These are phyloP conservation scores for Lyophyllum decastes DNA, from an alignment of 768 basidiomycete genomes.

Conservation along the genomic window DNA sequence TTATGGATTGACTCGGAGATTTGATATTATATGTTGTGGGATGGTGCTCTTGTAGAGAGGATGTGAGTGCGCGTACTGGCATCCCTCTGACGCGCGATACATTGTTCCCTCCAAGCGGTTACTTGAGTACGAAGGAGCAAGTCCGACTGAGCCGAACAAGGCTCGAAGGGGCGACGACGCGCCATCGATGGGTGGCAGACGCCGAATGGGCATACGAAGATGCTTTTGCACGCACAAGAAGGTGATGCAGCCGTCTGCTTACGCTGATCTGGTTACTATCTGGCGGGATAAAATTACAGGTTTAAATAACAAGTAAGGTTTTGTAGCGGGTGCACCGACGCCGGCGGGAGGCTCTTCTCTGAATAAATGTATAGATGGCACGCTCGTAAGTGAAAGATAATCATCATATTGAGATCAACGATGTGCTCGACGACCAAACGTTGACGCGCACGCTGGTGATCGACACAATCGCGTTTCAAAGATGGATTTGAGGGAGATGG, in stretches of 20 bases:
- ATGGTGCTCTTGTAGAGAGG: neutral
- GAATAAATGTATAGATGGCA: too few relatives aligned
- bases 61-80: neutral
- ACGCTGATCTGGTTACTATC: neutral
- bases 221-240: too few relatives aligned
- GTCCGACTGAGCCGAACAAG: neutral
- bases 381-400: neutral
- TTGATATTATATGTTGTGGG: too few relatives aligned
- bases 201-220: neutral
- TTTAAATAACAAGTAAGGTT: too few relatives aligned
- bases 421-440: too few relatives aligned
- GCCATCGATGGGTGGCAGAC: neutral
- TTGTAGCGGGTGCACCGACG: neutral
- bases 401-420: neutral
- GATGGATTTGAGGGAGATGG: neutral
- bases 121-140: neutral
- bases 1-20: too few relatives aligned
- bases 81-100: neutral
- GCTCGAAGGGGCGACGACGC: neutral
- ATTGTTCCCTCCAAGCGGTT: too few relatives aligned
- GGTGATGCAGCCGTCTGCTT: neutral
- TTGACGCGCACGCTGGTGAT: too few relatives aligned
- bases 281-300: neutral
- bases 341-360: neutral
- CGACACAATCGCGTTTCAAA: too few relatives aligned